Evolutionary conservation across 148 eudicot genomes (phyloP).

Genomic region (Camellia lanceoleosa): DNA sequence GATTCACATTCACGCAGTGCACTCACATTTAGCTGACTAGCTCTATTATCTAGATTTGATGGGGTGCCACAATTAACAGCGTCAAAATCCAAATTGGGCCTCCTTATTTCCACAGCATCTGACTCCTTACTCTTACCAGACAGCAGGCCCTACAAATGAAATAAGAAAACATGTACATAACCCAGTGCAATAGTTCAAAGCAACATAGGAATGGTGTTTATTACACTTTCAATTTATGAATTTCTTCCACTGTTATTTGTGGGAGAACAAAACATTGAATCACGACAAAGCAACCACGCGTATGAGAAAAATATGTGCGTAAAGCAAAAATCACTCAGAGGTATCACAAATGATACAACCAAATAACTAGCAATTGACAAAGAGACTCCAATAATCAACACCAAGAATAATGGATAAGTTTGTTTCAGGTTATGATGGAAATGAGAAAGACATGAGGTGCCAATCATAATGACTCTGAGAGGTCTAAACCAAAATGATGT

Average conservation of each 20-base stretch:
- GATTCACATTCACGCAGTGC: constrained; percentile 29
- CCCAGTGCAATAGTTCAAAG: background rate
- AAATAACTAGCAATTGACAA: background rate
- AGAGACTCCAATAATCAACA: background rate
- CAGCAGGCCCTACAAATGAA: constrained; percentile 33
- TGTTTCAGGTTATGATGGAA: background rate
- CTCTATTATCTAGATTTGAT: constrained; percentile 20
- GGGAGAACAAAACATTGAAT: background rate
- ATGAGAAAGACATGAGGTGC: constrained; percentile 8
- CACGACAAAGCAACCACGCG: background rate
- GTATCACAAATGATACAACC: background rate
- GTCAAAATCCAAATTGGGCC: constrained; percentile 22
- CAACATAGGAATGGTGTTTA: constrained; percentile 5
- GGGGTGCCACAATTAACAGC: constrained; percentile 17
- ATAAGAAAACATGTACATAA: background rate
- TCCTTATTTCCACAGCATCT: constrained; percentile 21
- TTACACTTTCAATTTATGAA: background rate
- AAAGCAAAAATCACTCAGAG: background rate
- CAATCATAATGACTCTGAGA: background rate
- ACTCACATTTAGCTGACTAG: constrained; percentile 9
- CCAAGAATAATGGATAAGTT: background rate
- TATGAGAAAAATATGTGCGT: background rate
- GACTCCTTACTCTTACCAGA: constrained; percentile 24
- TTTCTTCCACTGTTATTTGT: background rate
- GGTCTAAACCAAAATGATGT: background rate